A percentile compares a stretch with the other conserved stretches of the same genome.
Evolutionary conservation across 2,329 filamentous ascomycete genomes (phyloP).

Genomic region (Plenodomus tracheiphilus): DNA sequence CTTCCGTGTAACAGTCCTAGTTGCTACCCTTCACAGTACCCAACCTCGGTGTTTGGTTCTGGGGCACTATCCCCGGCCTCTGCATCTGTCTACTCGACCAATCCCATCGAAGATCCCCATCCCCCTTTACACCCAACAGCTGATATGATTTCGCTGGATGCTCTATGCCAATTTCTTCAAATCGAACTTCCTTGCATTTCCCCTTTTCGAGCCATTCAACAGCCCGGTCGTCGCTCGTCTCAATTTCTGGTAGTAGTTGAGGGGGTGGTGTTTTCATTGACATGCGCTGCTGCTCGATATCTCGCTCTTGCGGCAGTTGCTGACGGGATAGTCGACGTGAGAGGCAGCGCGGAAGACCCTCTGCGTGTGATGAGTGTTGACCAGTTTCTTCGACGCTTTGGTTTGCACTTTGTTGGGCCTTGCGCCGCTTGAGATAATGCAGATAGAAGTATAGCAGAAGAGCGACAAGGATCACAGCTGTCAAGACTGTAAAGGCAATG

Average conservation of each 20-base stretch:
- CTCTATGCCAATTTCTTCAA: constrained; percentile 6
- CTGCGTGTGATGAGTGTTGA: constrained; percentile 1
- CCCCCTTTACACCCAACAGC: background rate
- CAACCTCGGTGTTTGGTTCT: background rate
- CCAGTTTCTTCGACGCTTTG: background rate
- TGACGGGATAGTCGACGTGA: constrained; percentile 7
- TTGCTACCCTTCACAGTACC: background rate
- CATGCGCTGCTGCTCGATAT: constrained; percentile 8
- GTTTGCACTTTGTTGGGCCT: background rate
- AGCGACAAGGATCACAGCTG: constrained; percentile 14
- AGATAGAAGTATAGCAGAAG: constrained; percentile 19
- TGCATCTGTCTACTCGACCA: constrained; percentile 1
- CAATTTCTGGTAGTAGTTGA: constrained; percentile 14
- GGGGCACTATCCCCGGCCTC: background rate
- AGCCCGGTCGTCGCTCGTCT: constrained; percentile 17
- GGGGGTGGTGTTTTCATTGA: constrained; percentile 10
- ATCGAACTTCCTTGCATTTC: background rate
- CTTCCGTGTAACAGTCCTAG: no score
- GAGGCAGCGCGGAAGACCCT: constrained; percentile 2
- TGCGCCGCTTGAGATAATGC: constrained; percentile 10
- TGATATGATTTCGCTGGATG: constrained; percentile 2
- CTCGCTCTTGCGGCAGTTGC: constrained; percentile 7
- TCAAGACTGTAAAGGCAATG: constrained; percentile 17
- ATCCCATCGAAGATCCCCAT: constrained; percentile 8
- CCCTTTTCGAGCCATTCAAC: constrained; percentile 23